Evolutionary conservation across 805 yeast genomes (phyloP).

Genomic region (Clavispora carvajalis): DNA sequence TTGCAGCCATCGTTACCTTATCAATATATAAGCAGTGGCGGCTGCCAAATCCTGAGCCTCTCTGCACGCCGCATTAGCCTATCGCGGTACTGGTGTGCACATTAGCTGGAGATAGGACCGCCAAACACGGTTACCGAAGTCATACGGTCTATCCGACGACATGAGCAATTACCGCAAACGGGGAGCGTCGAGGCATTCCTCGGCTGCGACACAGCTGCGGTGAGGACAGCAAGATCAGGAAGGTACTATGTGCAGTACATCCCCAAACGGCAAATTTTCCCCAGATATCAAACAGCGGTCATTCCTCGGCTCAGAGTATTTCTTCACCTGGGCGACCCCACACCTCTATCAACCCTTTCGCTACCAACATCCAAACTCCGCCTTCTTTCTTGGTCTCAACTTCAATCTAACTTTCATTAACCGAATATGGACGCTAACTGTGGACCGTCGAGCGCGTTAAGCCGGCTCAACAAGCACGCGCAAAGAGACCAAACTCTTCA

Average conservation of each 20-base stretch:
- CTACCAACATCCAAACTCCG: too few relatives aligned
- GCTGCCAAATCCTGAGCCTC: too few relatives aligned
- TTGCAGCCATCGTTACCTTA: too few relatives aligned
- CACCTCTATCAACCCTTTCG: too few relatives aligned
- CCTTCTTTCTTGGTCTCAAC: too few relatives aligned
- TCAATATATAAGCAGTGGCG: too few relatives aligned
- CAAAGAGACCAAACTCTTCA: conserved; percentile 38
- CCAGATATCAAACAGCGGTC: not conserved
- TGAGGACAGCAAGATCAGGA: not conserved
- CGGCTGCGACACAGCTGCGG: not conserved
- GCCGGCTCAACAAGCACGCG: conserved; percentile 36
- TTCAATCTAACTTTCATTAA: too few relatives aligned
- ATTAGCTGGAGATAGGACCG: not conserved
- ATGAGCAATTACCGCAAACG: too few relatives aligned
- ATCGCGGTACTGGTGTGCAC: not conserved
- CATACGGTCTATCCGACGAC: not conserved
- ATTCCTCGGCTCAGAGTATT: not conserved
- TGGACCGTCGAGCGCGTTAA: conserved; percentile 42
- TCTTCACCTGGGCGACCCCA: too few relatives aligned
- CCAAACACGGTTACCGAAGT: too few relatives aligned
- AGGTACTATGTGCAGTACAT: not conserved
- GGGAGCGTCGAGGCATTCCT: not conserved
- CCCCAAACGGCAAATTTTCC: conserved; percentile 2
- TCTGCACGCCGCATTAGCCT: not conserved
- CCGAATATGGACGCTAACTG: conserved; percentile 42